These are phyloP conservation scores for Hemileccinum rubropunctum DNA, from an alignment of 768 basidiomycete species.

Conservation along the genomic window DNA sequence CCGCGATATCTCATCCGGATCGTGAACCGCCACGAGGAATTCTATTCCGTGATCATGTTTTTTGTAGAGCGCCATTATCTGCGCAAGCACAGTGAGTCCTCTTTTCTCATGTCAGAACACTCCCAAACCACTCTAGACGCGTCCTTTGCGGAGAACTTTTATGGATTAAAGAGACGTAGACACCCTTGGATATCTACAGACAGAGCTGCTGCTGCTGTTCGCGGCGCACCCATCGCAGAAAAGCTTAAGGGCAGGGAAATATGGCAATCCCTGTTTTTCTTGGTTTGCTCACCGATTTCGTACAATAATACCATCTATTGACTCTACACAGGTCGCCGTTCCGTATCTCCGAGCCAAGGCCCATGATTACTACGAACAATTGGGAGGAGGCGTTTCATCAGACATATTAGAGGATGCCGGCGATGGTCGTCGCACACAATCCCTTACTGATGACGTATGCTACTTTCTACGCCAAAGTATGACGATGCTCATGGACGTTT, in stretches of 20 bases:
- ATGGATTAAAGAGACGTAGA: slow-evolving; percentile 81
- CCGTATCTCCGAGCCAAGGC: slow-evolving; percentile 89
- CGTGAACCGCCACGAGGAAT: slow-evolving; percentile 95
- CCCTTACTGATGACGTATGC: slow-evolving; percentile 53
- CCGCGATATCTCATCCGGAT: slow-evolving; percentile 89
- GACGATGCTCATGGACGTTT: slow-evolving; percentile 1
- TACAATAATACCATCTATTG: neutral
- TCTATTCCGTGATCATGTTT: slow-evolving; percentile 86
- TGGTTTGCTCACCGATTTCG: slow-evolving; percentile 51
- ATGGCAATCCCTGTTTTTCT: slow-evolving; percentile 71
- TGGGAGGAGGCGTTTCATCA: slow-evolving; percentile 78
- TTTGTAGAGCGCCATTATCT: slow-evolving; percentile 92
- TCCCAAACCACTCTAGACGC: slow-evolving; percentile 55
- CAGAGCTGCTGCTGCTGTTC: slow-evolving; percentile 64
- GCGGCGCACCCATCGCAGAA: slow-evolving; percentile 62
- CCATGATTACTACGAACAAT: slow-evolving; percentile 85
- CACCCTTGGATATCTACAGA: slow-evolving; percentile 69
- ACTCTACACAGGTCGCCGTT: slow-evolving; percentile 57
- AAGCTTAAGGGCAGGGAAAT: slow-evolving; percentile 65
- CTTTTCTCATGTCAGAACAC: neutral
- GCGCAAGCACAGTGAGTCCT: slow-evolving; percentile 68
- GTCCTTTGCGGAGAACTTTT: slow-evolving; percentile 95
- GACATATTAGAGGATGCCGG: slow-evolving; percentile 60
- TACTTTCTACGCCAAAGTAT: neutral
- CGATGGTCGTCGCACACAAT: slow-evolving; percentile 42